Percentiles rank a stretch among this genome's conserved stretches.
Conservation (phyloP, 2,329 filamentous ascomycete genomes). For the Tolypocladium paradoxum region DNA sequence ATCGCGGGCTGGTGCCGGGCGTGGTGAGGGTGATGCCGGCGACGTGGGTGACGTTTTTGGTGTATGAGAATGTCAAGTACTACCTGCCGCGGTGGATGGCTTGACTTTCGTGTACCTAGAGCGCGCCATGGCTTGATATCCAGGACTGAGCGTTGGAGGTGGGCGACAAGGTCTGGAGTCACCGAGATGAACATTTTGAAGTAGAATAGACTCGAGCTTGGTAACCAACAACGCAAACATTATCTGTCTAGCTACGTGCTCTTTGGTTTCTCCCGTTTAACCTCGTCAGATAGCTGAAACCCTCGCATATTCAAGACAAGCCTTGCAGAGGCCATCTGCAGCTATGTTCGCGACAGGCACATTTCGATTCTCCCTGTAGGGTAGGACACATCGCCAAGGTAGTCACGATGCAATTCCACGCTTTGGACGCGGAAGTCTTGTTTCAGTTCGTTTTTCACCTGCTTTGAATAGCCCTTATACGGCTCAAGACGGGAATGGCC, state of each 20-base stretch:
- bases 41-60: conserved; percentile 92
- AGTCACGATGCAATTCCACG: too few relatives aligned
- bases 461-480: too few relatives aligned
- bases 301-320: neutral
- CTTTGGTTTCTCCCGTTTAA: neutral
- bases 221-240: neutral
- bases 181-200: neutral
- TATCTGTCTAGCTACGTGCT: neutral
- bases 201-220: neutral
- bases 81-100: conserved; percentile 44
- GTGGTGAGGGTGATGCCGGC: conserved; percentile 86
- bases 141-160: neutral
- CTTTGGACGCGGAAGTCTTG: too few relatives aligned
- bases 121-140: neutral
- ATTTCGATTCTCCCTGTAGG: neutral
- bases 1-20: conserved; percentile 81
- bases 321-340: neutral
- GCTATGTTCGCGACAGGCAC: too few relatives aligned
- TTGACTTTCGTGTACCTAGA: neutral
- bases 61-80: conserved; percentile 87
- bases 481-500: neutral
- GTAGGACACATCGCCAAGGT: neutral
- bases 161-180: neutral
- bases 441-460: too few relatives aligned
- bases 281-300: neutral